Evolutionary conservation across 2,329 filamentous ascomycete species (phyloP), one percentile per base, ranked within the genome.

Genomic region (Trichoderma brevicompactum): DNA sequence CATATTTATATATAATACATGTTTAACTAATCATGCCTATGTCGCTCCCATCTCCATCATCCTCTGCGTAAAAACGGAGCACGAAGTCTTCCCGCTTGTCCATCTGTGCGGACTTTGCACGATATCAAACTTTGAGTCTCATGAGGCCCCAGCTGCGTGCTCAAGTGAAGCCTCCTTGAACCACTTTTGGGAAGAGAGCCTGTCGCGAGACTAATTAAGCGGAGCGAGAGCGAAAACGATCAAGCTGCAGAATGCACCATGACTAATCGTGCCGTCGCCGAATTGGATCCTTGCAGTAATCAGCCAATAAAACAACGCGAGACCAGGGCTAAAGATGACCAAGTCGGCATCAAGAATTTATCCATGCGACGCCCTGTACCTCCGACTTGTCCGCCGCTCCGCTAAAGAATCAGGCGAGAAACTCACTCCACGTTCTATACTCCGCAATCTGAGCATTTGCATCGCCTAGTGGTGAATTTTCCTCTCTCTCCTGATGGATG

Each of bases 151-250:
- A 19, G 13, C 10, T 17, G 43, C 7, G 7, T 28, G 23, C 5
- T 34, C 19, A 19, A 7, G 5, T 17, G n/a, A 61, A 43, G 58
- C 38, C 13, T 19, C 38, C 13, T 41, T n/a, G n/a, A 8, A 13
- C 9, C 15, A 17, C 12, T 10, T 5, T 15, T 17, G 15, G 19
- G n/a, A 43, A n/a, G 23, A 34, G 13, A 5, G 5, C 15, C 41
- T 10, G 38, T 32, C 15, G 53, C 15, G 53, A 56, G 40, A 32
- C 54, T 7, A 12, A 40, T 28, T n/a, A 6, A 28, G 56, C 56
- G 38, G 36, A 52, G n/a, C 58, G 46, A 52, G 28, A 32, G 36
- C 56, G 36, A 32, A 58, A 58, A 58, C 10, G 56, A 34, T 38
- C 32, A 34, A 50, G 44, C 44, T 28, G 58, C 10, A 41, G 32